A percentile compares a stretch with the other conserved stretches of the same genome.
Evolutionary conservation across 176 grass and related monocot species (phyloP).

Genomic region (Oryza punctata): DNA sequence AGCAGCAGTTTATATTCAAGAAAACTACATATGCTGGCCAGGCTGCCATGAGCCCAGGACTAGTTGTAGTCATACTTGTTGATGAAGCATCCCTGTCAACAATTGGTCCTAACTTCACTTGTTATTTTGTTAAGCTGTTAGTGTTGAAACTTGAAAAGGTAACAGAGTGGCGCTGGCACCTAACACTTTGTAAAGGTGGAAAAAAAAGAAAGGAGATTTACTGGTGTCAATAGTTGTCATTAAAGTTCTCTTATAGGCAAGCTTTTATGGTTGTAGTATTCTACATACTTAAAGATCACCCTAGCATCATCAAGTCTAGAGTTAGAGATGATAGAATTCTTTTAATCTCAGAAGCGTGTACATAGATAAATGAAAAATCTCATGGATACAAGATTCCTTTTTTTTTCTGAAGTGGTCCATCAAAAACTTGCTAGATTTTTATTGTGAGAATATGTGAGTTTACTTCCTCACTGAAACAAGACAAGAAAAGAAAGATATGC

Average conservation of each 20-base stretch:
- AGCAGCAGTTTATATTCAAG: not conserved
- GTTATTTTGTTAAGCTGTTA: not conserved
- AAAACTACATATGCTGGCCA: not conserved
- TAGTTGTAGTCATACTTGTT: not conserved
- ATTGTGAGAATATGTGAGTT: conserved; percentile 31
- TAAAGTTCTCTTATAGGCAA: conserved; percentile 25
- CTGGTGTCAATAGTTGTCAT: conserved; percentile 17
- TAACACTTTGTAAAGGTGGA: conserved; percentile 24
- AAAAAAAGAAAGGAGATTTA: not conserved
- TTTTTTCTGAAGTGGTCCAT: conserved; percentile 23
- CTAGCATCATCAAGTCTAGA: not conserved
- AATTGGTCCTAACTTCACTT: conserved; percentile 38
- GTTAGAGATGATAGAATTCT: not conserved
- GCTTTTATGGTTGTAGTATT: not conserved
- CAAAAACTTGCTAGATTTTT: not conserved
- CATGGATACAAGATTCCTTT: not conserved
- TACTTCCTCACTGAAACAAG: conserved; percentile 39
- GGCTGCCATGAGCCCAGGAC: not conserved
- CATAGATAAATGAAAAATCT: conserved; percentile 2
- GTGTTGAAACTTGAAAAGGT: not conserved
- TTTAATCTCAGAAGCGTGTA: not conserved
- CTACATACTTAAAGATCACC: not conserved
- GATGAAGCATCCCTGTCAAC: conserved; percentile 19
- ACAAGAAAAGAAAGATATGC: conserved; percentile 37
- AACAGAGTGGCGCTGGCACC: conserved; percentile 21